Conservation (phyloP, 768 basidiomycete species). For the Serendipita sp. region DNA sequence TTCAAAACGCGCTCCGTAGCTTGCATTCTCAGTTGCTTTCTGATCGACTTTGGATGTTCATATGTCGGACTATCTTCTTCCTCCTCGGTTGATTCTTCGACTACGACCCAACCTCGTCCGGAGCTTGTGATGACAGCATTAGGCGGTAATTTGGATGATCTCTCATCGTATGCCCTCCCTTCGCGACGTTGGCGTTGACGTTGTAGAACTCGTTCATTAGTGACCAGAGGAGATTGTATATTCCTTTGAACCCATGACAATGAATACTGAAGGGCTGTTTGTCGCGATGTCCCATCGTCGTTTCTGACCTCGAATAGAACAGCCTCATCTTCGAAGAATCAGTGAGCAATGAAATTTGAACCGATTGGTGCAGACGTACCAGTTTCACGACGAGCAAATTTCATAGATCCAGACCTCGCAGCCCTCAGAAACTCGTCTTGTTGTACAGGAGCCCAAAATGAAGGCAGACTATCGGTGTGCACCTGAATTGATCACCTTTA, state of each 20-base stretch:
- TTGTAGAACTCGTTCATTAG: not conserved
- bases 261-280: not conserved
- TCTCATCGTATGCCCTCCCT: not conserved
- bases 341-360: not conserved
- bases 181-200: not conserved
- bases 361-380: not conserved
- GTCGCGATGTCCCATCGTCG: not conserved
- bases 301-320: not conserved
- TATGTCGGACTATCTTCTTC: not conserved
- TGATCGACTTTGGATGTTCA: not conserved
- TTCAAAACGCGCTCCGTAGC: not conserved
- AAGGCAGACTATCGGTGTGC: not conserved
- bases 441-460: not conserved
- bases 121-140: not conserved
- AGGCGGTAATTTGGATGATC: not conserved
- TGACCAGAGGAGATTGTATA: not conserved
- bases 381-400: not conserved
- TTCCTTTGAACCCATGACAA: not conserved
- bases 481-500: not conserved
- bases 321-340: not conserved
- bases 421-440: not conserved
- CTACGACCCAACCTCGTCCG: not conserved
- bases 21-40: not conserved
- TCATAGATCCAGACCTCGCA: not conserved
- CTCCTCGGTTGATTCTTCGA: not conserved